Percentiles rank a stretch among this genome's conserved stretches.
phyloP scores from a whole-genome alignment of 192 early-diverging fungal genomes.

The Tieghemiomyces parasiticus region DNA sequence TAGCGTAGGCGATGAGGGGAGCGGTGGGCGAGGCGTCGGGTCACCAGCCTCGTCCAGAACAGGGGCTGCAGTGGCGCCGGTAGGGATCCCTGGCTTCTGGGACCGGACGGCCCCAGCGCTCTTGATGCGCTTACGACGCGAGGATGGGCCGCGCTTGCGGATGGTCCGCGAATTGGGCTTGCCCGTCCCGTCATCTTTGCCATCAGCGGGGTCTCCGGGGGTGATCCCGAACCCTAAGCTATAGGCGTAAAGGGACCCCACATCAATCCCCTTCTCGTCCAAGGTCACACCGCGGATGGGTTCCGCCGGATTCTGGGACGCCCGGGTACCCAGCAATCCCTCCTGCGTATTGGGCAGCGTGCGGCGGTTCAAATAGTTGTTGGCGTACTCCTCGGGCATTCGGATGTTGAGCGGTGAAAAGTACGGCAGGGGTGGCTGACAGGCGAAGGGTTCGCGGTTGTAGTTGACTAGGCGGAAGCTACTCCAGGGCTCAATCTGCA shows the following conservation, averaged over 20 bases:
- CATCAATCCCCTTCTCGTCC: conserved; percentile 6
- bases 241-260: conserved; percentile 7
- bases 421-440: conserved; percentile 8
- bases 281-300: conserved; percentile 4
- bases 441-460: conserved; percentile 4
- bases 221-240: conserved; percentile 3
- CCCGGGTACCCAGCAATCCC: conserved; percentile 3
- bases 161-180: conserved; percentile 2
- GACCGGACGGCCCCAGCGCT: not conserved
- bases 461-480: not conserved
- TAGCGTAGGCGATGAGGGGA: too few relatives aligned
- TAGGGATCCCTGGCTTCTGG: too few relatives aligned
- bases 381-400: conserved; percentile 10
- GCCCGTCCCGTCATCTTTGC: not conserved
- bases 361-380: conserved; percentile 9
- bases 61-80: too few relatives aligned
- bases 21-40: too few relatives aligned
- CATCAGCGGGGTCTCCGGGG: not conserved
- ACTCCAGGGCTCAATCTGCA: conserved; percentile 3
- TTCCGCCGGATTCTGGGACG: not conserved
- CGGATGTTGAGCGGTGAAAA: not conserved
- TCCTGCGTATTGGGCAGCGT: conserved; percentile 2
- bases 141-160: not conserved
- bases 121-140: conserved; percentile 3
- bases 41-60: too few relatives aligned